Evolutionary conservation across 257 asterid species (phyloP).

Genomic region (Nicotiana sylvestris): DNA sequence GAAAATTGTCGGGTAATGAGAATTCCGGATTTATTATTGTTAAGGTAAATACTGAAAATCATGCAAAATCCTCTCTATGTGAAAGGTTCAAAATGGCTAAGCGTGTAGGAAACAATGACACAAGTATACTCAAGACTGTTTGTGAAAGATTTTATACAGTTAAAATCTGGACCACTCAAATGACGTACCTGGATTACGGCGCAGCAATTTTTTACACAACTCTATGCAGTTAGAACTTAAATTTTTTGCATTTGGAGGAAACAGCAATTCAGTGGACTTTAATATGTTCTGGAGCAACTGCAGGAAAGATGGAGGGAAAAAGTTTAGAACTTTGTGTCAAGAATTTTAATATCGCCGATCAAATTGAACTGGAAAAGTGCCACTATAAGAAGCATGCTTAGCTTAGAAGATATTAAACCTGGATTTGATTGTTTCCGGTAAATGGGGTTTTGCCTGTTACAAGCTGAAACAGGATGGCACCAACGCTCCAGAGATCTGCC

Average conservation of each 20-base stretch:
- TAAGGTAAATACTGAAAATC: not conserved
- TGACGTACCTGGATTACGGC: conserved; percentile 69
- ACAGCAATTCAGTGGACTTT: conserved; percentile 66
- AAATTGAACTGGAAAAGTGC: conserved; percentile 6
- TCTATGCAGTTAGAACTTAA: conserved; percentile 61
- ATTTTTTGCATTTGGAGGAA: conserved; percentile 63
- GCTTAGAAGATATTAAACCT: conserved; percentile 35
- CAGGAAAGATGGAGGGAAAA: conserved; percentile 20
- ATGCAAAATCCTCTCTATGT: not conserved
- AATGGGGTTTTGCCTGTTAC: conserved; percentile 83
- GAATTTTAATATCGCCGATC: conserved; percentile 11
- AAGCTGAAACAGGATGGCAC: conserved; percentile 82
- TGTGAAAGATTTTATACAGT: not conserved
- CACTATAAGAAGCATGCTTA: not conserved
- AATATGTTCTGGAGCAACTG: conserved; percentile 89
- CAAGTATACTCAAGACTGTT: not conserved
- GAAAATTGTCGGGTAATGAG: not conserved
- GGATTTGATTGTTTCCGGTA: conserved; percentile 66
- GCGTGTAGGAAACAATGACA: not conserved
- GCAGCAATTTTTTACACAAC: conserved; percentile 70
- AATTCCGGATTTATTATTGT: not conserved
- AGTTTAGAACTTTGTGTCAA: conserved; percentile 12
- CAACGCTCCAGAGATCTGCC: conserved; percentile 99
- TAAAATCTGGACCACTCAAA: conserved; percentile 9
- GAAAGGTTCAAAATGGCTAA: conserved; percentile 8